Conservation (phyloP, 106 monocot species). For the Agapanthus africanus region DNA sequence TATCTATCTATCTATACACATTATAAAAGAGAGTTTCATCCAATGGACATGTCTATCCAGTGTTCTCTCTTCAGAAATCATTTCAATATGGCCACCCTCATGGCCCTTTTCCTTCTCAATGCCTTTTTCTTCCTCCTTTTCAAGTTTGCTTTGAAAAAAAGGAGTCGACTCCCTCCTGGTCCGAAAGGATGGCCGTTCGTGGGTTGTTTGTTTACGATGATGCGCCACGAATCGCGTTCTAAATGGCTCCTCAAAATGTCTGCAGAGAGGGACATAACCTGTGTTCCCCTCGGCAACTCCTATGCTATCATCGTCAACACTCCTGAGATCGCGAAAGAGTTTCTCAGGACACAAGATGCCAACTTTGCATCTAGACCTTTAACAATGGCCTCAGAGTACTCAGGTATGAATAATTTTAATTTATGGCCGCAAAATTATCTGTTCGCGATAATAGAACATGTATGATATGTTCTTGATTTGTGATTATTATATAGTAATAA, state of each 20-base stretch:
- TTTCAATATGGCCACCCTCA: no score
- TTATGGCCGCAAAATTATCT: no score
- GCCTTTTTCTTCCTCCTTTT: background rate
- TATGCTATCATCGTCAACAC: background rate
- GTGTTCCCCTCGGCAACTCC: background rate
- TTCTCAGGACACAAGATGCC: background rate
- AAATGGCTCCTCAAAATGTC: background rate
- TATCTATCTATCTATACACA: no score
- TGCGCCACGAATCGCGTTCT: background rate
- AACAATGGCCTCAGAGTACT: background rate
- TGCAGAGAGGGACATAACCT: background rate
- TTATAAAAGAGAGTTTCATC: no score
- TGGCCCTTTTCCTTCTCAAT: no score
- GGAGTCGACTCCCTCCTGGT: background rate
- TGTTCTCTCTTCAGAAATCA: no score
- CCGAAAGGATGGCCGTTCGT: background rate
- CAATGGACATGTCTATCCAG: no score
- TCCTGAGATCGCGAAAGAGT: background rate
- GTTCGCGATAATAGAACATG: no score
- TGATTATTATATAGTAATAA: no score
- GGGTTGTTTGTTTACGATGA: background rate
- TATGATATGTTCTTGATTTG: no score
- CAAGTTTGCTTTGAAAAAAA: background rate
- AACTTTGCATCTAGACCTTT: background rate
- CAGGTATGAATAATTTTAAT: no score